A percentile compares a stretch with the other conserved stretches of the same genome.
phyloP scores from a whole-genome alignment of 192 early-diverging fungal species.

The Linnemannia hyalina region DNA sequence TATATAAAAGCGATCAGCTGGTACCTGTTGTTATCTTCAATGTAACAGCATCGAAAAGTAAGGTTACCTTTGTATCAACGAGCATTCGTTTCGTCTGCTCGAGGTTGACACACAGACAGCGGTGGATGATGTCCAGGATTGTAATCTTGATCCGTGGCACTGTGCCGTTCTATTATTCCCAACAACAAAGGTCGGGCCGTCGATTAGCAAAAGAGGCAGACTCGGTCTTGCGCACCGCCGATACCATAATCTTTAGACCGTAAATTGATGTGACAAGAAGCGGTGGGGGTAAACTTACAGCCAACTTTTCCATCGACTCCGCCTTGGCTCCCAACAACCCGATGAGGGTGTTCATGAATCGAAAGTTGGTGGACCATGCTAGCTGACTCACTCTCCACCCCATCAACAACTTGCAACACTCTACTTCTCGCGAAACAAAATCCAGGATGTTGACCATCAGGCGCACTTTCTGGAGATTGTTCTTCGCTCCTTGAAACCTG shows the following conservation, averaged over 20 bases:
- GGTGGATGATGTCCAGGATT: conserved; percentile 14
- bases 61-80: conserved; percentile 18
- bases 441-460: conserved; percentile 16
- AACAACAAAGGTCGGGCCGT: not conserved
- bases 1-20: not conserved
- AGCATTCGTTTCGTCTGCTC: conserved; percentile 36
- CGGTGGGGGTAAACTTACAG: conserved; percentile 14
- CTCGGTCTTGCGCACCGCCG: not conserved
- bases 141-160: conserved; percentile 32
- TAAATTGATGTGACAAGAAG: not conserved
- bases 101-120: not conserved
- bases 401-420: conserved; percentile 29
- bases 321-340: conserved; percentile 21
- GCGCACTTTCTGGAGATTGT: conserved; percentile 8
- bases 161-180: conserved; percentile 14
- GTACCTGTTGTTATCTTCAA: not conserved
- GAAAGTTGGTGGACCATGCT: conserved; percentile 19
- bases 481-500: not conserved
- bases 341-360: conserved; percentile 18
- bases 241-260: not conserved
- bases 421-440: conserved; percentile 7
- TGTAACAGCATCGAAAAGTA: not conserved
- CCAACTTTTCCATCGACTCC: not conserved
- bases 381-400: conserved; percentile 28
- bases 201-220: not conserved